A percentile compares a stretch with the other conserved stretches of the same genome.
Conservation (phyloP, 1,139 yeast genomes). For the Yamadazyma conglobata region DNA sequence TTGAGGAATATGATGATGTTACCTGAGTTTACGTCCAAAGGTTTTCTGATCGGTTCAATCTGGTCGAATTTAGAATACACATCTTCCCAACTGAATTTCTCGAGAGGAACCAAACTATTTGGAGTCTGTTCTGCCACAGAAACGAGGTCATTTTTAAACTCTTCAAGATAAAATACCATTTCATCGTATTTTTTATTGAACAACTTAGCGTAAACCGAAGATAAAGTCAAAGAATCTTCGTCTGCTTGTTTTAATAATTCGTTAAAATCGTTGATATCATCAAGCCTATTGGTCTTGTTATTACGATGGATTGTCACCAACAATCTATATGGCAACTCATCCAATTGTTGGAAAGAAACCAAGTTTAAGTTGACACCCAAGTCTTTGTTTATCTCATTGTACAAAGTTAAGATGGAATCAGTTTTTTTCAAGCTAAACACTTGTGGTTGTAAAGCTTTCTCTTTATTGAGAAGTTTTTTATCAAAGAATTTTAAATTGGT, state of each 20-base stretch:
- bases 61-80: conserved; percentile 16
- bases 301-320: conserved; percentile 69
- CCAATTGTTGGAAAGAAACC: conserved; percentile 23
- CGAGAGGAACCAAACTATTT: conserved; percentile 16
- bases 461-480: conserved; percentile 29
- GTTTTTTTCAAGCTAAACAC: conserved; percentile 56
- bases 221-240: conserved; percentile 19
- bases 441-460: conserved; percentile 33
- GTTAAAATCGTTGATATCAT: conserved; percentile 44
- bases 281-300: conserved; percentile 71
- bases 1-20: conserved; percentile 62
- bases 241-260: conserved; percentile 8
- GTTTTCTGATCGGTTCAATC: conserved; percentile 1
- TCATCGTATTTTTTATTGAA: conserved; percentile 43
- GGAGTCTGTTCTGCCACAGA: conserved; percentile 13
- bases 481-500: conserved; percentile 43
- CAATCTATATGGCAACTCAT: conserved; percentile 46
- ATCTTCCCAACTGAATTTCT: conserved; percentile 23
- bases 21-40: conserved; percentile 12
- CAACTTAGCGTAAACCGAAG: conserved; percentile 38
- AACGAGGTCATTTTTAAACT: conserved; percentile 31
- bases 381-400: conserved; percentile 44
- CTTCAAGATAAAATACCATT: conserved; percentile 49
- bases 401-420: conserved; percentile 49
- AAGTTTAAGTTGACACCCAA: conserved; percentile 8